Evolutionary conservation across 345 rosid species (phyloP), one percentile per base, ranked within the genome.

Genomic region (Brassica rapa): DNA sequence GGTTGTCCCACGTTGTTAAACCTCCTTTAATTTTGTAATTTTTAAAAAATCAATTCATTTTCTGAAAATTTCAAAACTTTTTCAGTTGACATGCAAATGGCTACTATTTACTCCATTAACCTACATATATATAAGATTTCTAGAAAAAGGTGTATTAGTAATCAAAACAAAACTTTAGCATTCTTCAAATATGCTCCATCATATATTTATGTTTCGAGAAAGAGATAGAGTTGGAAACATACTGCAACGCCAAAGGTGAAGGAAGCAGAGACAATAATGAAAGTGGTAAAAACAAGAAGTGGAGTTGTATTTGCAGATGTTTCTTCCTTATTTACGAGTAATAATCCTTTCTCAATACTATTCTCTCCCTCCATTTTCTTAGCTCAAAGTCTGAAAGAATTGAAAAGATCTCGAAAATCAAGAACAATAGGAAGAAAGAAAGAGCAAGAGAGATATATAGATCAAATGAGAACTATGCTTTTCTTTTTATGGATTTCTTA

Each of bases 181-280:
- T 8, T 55, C 10, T 6, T 53, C 23, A 16, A 16, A 55, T 55
- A 15, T 55, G 60, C 60, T 15, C 25, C 10, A 55, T 15, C 24
- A 43, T 37, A 46, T 14, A 3, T 46, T 14, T 27, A 27, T 16
- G 15, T 46, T 46, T 1, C 53, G 53, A 46, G 53, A 46, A 46
- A 60, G 29, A 25, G 29, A 25, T 25, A 25, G 16, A 74, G 33
- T 51, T 41, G 12, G 8, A 19, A 19, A 30, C 86, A 72, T 82
- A 89, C 93, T 55, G 89, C 77, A 60, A 71, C 70, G 14, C 91
- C 91, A 68, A 30, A 87, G 77, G 74, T 56, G 81, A 84, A 82
- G 70, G 87, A 87, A 72, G 88, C 88, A 23, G 82, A 84, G 65
- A 79, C 83, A 46, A 92, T 89, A 19, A 86, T 78, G 56, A 86